These are phyloP conservation scores for Vitis hybrid DNA, from an alignment of 177 flowering plant species.

Conservation along the genomic window DNA sequence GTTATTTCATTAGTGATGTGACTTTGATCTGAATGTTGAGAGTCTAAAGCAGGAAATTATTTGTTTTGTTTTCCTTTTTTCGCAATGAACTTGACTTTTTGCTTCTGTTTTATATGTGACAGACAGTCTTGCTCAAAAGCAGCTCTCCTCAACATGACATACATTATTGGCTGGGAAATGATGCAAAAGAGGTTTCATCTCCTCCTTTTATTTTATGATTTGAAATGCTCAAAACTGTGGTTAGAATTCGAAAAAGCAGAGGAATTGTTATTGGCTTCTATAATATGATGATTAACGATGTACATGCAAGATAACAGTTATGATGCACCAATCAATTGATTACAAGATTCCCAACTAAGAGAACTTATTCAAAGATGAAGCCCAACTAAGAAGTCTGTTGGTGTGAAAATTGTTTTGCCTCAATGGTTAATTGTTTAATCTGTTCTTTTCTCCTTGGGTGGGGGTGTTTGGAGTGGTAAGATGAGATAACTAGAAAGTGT, in stretches of 20 bases:
- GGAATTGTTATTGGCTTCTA: background rate
- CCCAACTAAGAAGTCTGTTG: background rate
- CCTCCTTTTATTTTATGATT: background rate
- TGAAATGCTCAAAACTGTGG: background rate
- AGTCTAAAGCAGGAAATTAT: background rate
- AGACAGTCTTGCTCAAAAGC: slow-evolving; percentile 56
- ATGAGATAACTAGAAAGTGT: too few species aligned
- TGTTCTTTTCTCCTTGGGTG: background rate
- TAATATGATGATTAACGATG: background rate
- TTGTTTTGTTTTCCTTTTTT: background rate
- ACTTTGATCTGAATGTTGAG: background rate
- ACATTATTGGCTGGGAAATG: slow-evolving; percentile 79
- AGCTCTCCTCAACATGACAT: slow-evolving; percentile 57
- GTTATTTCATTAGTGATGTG: background rate
- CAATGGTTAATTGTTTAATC: background rate
- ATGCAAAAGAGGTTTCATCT: slow-evolving; percentile 44
- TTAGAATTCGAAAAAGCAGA: background rate
- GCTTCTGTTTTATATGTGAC: slow-evolving; percentile 18
- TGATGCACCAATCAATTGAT: background rate
- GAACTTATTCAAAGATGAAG: background rate
- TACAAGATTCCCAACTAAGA: background rate
- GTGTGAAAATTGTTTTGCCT: background rate
- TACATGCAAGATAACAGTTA: background rate
- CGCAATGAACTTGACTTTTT: slow-evolving; percentile 7
- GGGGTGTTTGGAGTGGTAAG: background rate